phyloP scores from a whole-genome alignment of 2,329 filamentous ascomycete genomes.

The Xylariaceae sp. region DNA sequence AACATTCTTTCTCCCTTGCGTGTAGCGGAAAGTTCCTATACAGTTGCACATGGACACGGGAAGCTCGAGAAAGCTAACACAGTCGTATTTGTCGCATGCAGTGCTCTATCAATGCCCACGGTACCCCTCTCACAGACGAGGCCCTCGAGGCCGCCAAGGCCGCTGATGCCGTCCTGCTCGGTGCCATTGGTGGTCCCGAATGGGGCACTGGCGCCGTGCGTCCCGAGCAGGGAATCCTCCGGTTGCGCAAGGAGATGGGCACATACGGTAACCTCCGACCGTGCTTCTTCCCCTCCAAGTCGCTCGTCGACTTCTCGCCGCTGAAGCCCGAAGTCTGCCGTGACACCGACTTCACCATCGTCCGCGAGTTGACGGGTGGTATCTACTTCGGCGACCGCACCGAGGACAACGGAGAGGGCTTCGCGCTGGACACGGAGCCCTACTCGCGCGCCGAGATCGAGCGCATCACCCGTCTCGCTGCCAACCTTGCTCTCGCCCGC shows the following conservation, averaged over 20 bases:
- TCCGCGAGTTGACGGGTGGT: slow-evolving; percentile 85
- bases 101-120: slow-evolving; percentile 83
- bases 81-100: slow-evolving; percentile 34
- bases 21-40: too few relatives aligned
- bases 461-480: slow-evolving; percentile 77
- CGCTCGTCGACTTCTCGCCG: slow-evolving; percentile 77
- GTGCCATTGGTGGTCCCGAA: slow-evolving; percentile 92
- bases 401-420: slow-evolving; percentile 69
- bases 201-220: slow-evolving; percentile 87
- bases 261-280: slow-evolving; percentile 94
- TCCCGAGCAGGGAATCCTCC: slow-evolving; percentile 87
- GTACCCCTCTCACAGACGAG: slow-evolving; percentile 72
- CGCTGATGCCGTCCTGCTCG: slow-evolving; percentile 85
- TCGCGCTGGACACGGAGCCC: slow-evolving; percentile 76
- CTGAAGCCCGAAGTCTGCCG: slow-evolving; percentile 80
- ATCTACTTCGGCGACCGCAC: slow-evolving; percentile 93
- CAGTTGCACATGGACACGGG: background rate
- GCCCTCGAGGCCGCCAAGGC: slow-evolving; percentile 77
- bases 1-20: background rate
- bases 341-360: slow-evolving; percentile 86
- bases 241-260: slow-evolving; percentile 85
- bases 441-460: slow-evolving; percentile 84
- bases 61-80: background rate
- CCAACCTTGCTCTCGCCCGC: slow-evolving; percentile 70
- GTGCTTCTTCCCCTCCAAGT: slow-evolving; percentile 89